Base-by-base conservation (phyloP, 805 yeast genomes). In the Ogataea sp. region DNA sequence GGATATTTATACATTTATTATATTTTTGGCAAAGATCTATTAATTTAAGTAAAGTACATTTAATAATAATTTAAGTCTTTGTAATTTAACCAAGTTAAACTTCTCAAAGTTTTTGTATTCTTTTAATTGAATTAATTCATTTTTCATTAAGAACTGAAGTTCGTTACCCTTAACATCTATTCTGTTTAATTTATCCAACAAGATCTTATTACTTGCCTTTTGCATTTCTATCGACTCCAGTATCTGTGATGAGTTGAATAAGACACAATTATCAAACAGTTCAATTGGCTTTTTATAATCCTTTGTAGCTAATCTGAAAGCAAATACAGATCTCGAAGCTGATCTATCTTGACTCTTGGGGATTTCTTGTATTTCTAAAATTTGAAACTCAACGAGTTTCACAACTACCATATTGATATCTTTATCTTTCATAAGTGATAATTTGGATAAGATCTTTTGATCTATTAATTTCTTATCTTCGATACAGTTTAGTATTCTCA, bases 301-400 rank as follows among this genome's bases (percentile, higher is more conserved):
- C 48, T 78, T 82, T 14, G 18, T 20, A 5, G 27, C 15, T 37
- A 49, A 43, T 52, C 87, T 73, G 69, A 87, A 93, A 26, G 89
- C 70, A 55, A 77, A 93, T 23, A 84, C 82, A 1, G 97, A 82
- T 48, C 95, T 78, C 31, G 85, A 78, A 0, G 97, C 95, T 2
- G 95, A 89, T 48, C 97, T 72, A 57, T 93, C 97, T 20, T 78
- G 80, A 8, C 95, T 82, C 51, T 90, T 75, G 11, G 97, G 97
- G 23, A 93, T 83, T 62, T 93, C 98, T 61, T 90, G 97, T 28
- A 89, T 71, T 55, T 90, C 96, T 16, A 89, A 65, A 16, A 84
- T 72, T 44, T 89, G 87, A 46, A 77, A 70, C 39, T 72, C 74
- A 21, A 84, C 72, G 39, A 93, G 64, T 26, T 75, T 73, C 34